Evolutionary conservation across 139 green algal species (phyloP), one percentile per base, ranked within the genome.

Genomic region (Edaphochlamys debaryana): DNA sequence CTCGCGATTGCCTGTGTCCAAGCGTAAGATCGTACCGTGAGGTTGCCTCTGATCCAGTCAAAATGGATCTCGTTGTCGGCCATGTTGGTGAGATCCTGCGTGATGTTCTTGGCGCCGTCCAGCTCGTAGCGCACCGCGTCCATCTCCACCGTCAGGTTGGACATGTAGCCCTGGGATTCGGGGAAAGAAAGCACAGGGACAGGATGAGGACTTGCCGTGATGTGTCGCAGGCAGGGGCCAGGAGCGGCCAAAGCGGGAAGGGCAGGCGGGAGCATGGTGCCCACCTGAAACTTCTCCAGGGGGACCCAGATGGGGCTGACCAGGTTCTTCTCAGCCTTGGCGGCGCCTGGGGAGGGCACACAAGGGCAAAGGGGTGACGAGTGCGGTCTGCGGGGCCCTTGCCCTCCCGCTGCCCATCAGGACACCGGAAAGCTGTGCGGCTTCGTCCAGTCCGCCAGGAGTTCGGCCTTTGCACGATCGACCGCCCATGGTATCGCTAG

Each of bases 61-160:
- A 84, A 37, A 50, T 73, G 64, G 36, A 73, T 42, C 36, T 84
- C 73, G 38, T 80, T 80, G 56, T 69, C 38, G 38, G 42, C 40
- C 1, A 80, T n/a, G 20, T 30, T 8, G 0, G 56, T 56, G 37
- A 80, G 37, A 27, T 54, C 58, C 56, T 80, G 38, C 38, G 69
- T 40, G 36, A 80, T 69, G 34, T 56, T 56, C 38, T 80, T 69
- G 23, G 68, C 52, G 52, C 37, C 72, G 54, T 58, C 19, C 36
- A 79, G 72, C 22, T 22, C 29, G 2, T 0, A 3, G 6, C 54
- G 4, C 23, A 79, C 34, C 1, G 1, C 4, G 72, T 79, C 52
- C 54, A 68, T 79, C 25, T 0, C 1, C 25, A 27, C 27, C 23
- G 72, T 68, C 54, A 50, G 66, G 34, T 66, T 45, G 50, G 5